Conservation (phyloP, 352 stramenopile genomes). For the Globisporangium megalacanthum region DNA sequence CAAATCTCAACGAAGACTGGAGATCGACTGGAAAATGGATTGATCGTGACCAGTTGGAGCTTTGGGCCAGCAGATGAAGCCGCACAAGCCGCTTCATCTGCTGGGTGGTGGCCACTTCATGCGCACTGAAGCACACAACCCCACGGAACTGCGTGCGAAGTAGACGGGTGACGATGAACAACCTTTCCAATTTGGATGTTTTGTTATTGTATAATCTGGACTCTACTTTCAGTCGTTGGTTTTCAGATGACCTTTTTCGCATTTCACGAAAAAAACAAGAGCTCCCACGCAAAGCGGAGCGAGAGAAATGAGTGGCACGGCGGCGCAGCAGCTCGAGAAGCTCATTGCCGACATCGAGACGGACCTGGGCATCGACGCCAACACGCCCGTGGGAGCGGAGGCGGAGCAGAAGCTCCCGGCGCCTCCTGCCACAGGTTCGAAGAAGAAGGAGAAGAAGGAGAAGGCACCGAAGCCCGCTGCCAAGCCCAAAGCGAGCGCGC, state of each 20-base stretch:
- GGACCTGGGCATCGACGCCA: conserved; percentile 66
- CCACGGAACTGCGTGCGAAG: no score
- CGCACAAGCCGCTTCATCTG: no score
- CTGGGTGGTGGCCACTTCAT: no score
- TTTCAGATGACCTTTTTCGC: conserved; percentile 1
- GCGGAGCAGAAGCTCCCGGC: conserved; percentile 17
- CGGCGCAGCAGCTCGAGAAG: conserved; percentile 57
- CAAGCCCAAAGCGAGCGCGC: conserved; percentile 17
- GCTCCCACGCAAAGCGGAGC: neutral
- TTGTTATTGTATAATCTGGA: no score
- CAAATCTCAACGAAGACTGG: no score
- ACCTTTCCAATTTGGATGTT: no score
- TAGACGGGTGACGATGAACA: no score
- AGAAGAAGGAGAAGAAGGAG: conserved; percentile 31
- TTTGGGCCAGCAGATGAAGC: no score
- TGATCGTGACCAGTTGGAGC: no score
- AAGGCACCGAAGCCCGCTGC: conserved; percentile 46
- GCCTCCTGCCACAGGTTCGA: neutral
- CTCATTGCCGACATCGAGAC: conserved; percentile 70
- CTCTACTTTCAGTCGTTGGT: neutral
- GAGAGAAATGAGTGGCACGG: conserved; percentile 32
- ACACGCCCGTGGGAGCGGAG: conserved; percentile 32
- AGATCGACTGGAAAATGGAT: no score
- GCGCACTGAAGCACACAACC: no score
- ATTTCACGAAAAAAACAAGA: neutral